Percentiles rank a stretch among this genome's conserved stretches.
These are phyloP conservation scores for Krasilnikovozyma curviuscula DNA, from an alignment of 768 basidiomycete genomes.

Conservation along the genomic window DNA sequence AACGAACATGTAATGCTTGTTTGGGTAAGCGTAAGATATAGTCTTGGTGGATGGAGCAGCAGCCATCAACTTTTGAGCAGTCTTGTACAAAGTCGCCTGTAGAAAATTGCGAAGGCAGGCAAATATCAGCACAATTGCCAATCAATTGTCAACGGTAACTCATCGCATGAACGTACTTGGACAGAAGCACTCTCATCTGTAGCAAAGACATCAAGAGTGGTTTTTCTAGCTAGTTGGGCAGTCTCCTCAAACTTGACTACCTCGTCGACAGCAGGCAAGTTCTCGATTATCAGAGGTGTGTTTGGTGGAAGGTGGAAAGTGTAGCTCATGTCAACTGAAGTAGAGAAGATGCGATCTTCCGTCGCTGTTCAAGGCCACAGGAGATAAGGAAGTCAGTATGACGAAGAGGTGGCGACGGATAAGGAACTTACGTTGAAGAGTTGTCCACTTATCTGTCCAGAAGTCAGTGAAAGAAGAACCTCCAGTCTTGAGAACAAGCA, in stretches of 20 bases:
- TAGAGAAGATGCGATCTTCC: constrained; percentile 74
- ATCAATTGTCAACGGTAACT: too few relatives aligned
- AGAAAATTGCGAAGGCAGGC: neutral
- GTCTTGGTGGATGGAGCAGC: constrained; percentile 42
- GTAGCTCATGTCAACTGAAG: constrained; percentile 60
- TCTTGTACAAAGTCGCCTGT: constrained; percentile 81
- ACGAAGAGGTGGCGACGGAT: neutral
- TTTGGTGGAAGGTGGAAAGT: constrained; percentile 32
- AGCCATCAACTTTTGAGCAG: constrained; percentile 51
- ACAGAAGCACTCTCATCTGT: constrained; percentile 77
- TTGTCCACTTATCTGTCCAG: constrained; percentile 43
- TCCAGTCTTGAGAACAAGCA: constrained; percentile 66
- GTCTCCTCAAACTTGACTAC: constrained; percentile 28
- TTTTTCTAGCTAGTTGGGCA: constrained; percentile 34
- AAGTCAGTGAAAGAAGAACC: constrained; percentile 72
- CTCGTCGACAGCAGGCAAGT: constrained; percentile 23
- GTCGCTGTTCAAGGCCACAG: constrained; percentile 34
- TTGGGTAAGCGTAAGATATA: constrained; percentile 62
- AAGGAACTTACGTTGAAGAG: constrained; percentile 8
- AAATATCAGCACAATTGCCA: neutral
- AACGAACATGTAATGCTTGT: constrained; percentile 25
- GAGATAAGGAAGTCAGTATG: neutral
- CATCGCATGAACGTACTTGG: constrained; percentile 55
- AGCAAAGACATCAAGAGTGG: constrained; percentile 66
- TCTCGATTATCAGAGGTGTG: constrained; percentile 21